Conservation (phyloP, 495 filamentous ascomycete species). For the Podospora sp. region DNA sequence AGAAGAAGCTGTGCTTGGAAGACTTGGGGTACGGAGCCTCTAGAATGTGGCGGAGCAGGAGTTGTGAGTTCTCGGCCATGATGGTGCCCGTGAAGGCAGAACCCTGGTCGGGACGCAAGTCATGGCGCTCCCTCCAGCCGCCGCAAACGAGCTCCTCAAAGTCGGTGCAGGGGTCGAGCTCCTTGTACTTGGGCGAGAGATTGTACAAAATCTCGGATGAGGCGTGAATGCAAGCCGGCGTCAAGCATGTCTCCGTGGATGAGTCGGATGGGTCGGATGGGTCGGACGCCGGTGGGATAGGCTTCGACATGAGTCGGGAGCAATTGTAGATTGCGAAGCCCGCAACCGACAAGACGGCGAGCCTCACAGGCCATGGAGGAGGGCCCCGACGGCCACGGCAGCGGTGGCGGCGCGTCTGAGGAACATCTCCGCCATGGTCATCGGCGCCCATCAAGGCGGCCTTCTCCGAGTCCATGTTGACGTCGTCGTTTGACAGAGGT, state of each 20-base stretch:
- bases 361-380: background rate
- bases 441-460: background rate
- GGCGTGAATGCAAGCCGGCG: constrained; percentile 68
- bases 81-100: constrained; percentile 62
- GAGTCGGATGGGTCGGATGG: background rate
- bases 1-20: constrained; percentile 51
- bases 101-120: constrained; percentile 68
- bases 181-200: constrained; percentile 63
- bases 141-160: constrained; percentile 72
- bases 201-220: constrained; percentile 68
- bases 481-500: background rate
- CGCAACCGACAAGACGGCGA: background rate
- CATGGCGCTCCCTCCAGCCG: constrained; percentile 66
- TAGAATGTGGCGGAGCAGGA: constrained; percentile 61
- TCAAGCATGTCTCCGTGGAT: constrained; percentile 45
- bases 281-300: background rate
- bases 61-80: constrained; percentile 59
- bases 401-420: background rate
- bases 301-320: background rate
- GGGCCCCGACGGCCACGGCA: background rate
- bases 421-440: background rate
- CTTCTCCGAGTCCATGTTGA: background rate
- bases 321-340: background rate
- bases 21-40: constrained; percentile 57
- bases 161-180: constrained; percentile 68